A percentile compares a stretch with the other conserved stretches of the same genome.
phyloP scores from a whole-genome alignment of 106 monocot species.

The Agapanthus africanus region DNA sequence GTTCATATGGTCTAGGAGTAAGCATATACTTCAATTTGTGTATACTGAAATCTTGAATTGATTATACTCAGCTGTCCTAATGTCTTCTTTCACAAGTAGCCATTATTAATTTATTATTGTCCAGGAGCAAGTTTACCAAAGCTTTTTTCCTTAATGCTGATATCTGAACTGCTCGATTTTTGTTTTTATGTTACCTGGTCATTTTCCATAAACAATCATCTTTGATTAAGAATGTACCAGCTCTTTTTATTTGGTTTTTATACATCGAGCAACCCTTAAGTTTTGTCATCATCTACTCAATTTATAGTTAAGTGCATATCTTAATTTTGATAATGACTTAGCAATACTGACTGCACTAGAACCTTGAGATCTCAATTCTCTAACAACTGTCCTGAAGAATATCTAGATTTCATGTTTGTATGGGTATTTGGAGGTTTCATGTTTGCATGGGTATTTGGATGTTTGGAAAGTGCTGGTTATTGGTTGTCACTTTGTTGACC shows the following conservation, averaged over 20 bases:
- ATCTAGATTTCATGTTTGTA: too few species aligned
- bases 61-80: neutral
- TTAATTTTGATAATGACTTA: neutral
- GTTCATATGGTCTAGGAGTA: constrained; percentile 12
- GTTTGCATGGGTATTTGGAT: too few species aligned
- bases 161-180: neutral
- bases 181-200: too few species aligned
- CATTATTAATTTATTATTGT: neutral
- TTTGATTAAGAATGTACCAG: too few species aligned
- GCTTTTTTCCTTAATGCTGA: neutral
- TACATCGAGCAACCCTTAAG: too few species aligned
- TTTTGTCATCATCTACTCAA: too few species aligned
- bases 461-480: too few species aligned
- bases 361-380: neutral
- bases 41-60: neutral
- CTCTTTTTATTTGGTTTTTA: too few species aligned
- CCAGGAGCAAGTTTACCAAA: neutral
- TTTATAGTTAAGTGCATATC: neutral
- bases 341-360: neutral
- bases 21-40: too few species aligned
- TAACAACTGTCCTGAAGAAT: neutral
- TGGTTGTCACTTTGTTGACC: too few species aligned
- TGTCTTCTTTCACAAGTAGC: neutral
- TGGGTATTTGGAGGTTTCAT: too few species aligned
- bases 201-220: too few species aligned